Percentiles rank a stretch among this genome's conserved stretches.
These are phyloP conservation scores for Coniophora puteana DNA, from an alignment of 1,284 basidiomycete species.

Conservation along the genomic window DNA sequence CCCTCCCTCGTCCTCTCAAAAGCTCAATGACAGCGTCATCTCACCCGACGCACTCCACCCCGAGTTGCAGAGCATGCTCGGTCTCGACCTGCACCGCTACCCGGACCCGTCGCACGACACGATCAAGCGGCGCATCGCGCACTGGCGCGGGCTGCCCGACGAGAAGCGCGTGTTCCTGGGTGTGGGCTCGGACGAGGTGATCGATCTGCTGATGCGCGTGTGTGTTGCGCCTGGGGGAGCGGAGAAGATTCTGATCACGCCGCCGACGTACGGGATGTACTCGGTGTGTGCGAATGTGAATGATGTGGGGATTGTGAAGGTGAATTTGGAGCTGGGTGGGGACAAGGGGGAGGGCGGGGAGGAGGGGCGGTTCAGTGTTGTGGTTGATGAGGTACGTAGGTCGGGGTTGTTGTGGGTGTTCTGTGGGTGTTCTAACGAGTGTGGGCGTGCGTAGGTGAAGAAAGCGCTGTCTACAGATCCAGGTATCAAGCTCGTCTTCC, in stretches of 20 bases:
- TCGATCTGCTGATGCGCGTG: constrained; percentile 92
- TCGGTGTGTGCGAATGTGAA: constrained; percentile 93
- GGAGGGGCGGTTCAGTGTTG: constrained; percentile 74
- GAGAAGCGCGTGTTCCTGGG: constrained; percentile 86
- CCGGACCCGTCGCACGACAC: constrained; percentile 80
- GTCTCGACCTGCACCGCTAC: constrained; percentile 76
- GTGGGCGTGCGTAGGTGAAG: constrained; percentile 56
- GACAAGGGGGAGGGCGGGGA: constrained; percentile 63
- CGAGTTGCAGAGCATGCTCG: constrained; percentile 31
- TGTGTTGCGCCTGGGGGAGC: constrained; percentile 79
- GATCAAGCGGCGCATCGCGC: constrained; percentile 78
- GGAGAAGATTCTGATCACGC: constrained; percentile 84
- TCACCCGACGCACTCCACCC: constrained; percentile 27
- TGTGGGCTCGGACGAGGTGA: constrained; percentile 96
- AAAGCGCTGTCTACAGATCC: constrained; percentile 62
- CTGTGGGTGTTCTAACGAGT: constrained; percentile 10
- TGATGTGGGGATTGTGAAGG: constrained; percentile 83
- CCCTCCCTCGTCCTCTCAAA: constrained; percentile 30
- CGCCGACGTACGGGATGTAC: constrained; percentile 99
- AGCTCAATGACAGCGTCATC: no score
- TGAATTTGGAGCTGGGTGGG: constrained; percentile 67
- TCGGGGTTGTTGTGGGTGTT: neutral
- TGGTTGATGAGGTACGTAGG: constrained; percentile 67
- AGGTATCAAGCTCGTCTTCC: constrained; percentile 86
- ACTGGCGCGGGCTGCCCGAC: constrained; percentile 64